Percentiles rank a stretch among this genome's conserved stretches.
phyloP scores from a whole-genome alignment of 2,329 filamentous ascomycete genomes.

The Aspergillus nomiae region DNA sequence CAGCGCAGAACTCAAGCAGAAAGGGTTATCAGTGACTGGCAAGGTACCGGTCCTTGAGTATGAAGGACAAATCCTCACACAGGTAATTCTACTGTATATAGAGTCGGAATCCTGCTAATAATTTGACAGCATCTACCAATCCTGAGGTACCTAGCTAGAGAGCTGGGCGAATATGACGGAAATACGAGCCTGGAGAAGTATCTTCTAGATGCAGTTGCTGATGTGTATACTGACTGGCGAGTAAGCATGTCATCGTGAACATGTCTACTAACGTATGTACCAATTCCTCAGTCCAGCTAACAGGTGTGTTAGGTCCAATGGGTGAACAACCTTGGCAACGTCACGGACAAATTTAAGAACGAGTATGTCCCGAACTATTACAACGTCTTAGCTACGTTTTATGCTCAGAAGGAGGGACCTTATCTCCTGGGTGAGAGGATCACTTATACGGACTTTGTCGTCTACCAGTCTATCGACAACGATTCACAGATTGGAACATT shows the following conservation, averaged over 20 bases:
- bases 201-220: conserved; percentile 39
- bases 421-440: conserved; percentile 41
- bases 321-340: conserved; percentile 27
- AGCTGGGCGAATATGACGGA: conserved; percentile 41
- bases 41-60: conserved; percentile 40
- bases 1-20: conserved; percentile 29
- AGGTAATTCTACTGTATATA: conserved; percentile 7
- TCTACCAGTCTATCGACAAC: conserved; percentile 45
- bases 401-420: conserved; percentile 33
- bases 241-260: conserved; percentile 23
- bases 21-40: conserved; percentile 33
- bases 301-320: conserved; percentile 20
- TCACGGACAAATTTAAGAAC: conserved; percentile 36
- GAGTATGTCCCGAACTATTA: conserved; percentile 32
- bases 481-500: conserved; percentile 36
- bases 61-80: conserved; percentile 31
- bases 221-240: conserved; percentile 45
- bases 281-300: neutral
- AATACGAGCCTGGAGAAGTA: conserved; percentile 41
- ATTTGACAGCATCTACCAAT: conserved; percentile 29
- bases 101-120: neutral
- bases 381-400: conserved; percentile 31
- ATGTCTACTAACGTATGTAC: neutral
- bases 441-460: conserved; percentile 43
- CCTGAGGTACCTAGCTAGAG: conserved; percentile 40